phyloP scores from a whole-genome alignment of 2,329 filamentous ascomycete genomes.

The Setomelanomma holmii region DNA sequence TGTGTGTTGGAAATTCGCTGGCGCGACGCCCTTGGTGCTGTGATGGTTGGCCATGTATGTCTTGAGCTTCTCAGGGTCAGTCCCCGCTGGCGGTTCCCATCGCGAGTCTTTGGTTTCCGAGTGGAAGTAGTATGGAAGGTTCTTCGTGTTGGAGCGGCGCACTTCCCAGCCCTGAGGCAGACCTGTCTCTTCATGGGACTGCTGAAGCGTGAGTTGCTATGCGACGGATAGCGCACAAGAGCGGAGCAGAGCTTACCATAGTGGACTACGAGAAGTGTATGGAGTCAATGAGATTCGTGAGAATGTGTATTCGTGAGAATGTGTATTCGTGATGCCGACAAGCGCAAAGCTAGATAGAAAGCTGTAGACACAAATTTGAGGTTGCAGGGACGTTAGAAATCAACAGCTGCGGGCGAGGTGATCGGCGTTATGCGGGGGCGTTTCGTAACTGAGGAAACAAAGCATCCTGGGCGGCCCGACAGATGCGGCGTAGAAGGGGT shows the following conservation, averaged over 20 bases:
- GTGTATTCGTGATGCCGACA: constrained; percentile 2
- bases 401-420: constrained; percentile 1
- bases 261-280: constrained; percentile 2
- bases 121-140: constrained; percentile 99
- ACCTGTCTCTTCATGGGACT: constrained; percentile 58
- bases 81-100: constrained; percentile 91
- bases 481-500: constrained; percentile 9
- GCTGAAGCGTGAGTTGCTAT: constrained; percentile 27
- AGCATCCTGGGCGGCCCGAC: constrained; percentile 10
- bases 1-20: constrained; percentile 47
- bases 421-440: constrained; percentile 10
- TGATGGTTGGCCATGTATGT: constrained; percentile 91
- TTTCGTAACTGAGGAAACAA: constrained; percentile 7
- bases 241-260: constrained; percentile 37
- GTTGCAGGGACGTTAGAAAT: constrained; percentile 18
- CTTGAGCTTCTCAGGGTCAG: constrained; percentile 92
- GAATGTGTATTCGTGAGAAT: not conserved
- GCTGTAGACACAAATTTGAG: constrained; percentile 6
- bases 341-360: constrained; percentile 3
- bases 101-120: constrained; percentile 82
- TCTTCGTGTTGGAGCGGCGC: constrained; percentile 97
- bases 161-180: constrained; percentile 92
- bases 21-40: constrained; percentile 61
- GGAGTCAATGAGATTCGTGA: not conserved
- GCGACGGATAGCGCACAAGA: constrained; percentile 2